Evolutionary conservation across 495 filamentous ascomycete genomes (phyloP).

Genomic region (Massariosphaeria phaeospora): DNA sequence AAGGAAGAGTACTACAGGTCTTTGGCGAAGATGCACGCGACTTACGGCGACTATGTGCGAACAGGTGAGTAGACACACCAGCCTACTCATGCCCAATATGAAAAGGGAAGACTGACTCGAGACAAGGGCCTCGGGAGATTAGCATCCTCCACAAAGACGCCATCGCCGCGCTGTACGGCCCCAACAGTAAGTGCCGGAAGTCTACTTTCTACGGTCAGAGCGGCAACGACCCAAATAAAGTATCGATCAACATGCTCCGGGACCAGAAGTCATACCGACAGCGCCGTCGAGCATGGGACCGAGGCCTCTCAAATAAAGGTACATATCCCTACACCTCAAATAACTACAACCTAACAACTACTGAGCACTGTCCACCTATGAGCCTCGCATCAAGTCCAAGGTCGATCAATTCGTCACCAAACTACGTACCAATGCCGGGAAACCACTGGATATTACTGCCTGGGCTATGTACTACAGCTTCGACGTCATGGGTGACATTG

Average conservation of each 20-base stretch:
- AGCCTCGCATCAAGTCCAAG: slow-evolving; percentile 11
- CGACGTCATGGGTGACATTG: slow-evolving; percentile 41
- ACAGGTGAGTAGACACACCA: slow-evolving; percentile 16
- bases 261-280: slow-evolving; percentile 25
- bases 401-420: slow-evolving; percentile 6
- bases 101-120: too few relatives aligned
- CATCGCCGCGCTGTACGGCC: slow-evolving; percentile 38
- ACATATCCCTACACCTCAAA: background rate
- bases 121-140: slow-evolving; percentile 22
- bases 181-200: slow-evolving; percentile 38
- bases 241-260: slow-evolving; percentile 42
- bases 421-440: slow-evolving; percentile 15
- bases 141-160: slow-evolving; percentile 43
- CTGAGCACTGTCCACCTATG: slow-evolving; percentile 7
- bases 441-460: slow-evolving; percentile 33
- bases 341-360: background rate
- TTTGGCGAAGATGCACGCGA: slow-evolving; percentile 8
- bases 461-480: slow-evolving; percentile 42
- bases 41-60: slow-evolving; percentile 24
- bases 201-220: slow-evolving; percentile 41
- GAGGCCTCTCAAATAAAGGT: slow-evolving; percentile 15
- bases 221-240: slow-evolving; percentile 34
- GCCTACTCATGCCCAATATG: too few relatives aligned
- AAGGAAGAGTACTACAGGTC: slow-evolving; percentile 11
- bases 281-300: slow-evolving; percentile 17